Base-by-base conservation (phyloP, 257 asterid species). In the Echium plantagineum region DNA sequence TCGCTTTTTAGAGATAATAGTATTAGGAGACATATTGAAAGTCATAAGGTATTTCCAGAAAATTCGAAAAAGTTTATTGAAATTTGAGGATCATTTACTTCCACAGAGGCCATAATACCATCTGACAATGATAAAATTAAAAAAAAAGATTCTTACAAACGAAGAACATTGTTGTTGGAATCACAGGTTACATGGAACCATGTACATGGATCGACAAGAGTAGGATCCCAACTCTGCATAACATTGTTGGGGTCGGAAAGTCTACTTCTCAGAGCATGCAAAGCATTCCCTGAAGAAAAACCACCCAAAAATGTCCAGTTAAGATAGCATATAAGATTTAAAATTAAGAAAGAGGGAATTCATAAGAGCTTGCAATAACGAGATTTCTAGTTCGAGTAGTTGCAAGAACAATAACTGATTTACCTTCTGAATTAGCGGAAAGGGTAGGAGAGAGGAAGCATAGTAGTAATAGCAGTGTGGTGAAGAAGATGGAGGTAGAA, bases 101-200 rank as follows among this genome's bases (percentile, higher is more conserved):
- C 2, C 7, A 35, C 46, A 35, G 10, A 35, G 12, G 10, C 0
- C 46, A 35, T 28, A 35, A 35, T 0, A 28, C 17, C 17, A 62
- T 55, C 1, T 55, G 8, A 20, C n/a, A 66, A 66, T 26, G 13
- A 6, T 21, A 13, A 22, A 52, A 21, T 55, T 12, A 20, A 42
- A 52, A 20, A 32, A 47, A 49, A 55, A 3, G 20, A 63, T 71
- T 71, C 88, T 81, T 85, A 90, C 96, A 90, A 70, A 69, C 97
- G 94, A 69, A 87, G 78, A 73, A 90, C 96, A 64, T 77, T 85
- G 75, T 74, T 77, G 73, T 77, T 70, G 5, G 95, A 72, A 62
- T 90, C 82, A 42, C 97, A 90, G 17, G 97, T 90, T 21, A 90
- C 86, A 70, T 85, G 97, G 63, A 90, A 90, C 97, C 95, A 90